Evolutionary conservation across 345 rosid genomes (phyloP).

Genomic region (Populus nigra): DNA sequence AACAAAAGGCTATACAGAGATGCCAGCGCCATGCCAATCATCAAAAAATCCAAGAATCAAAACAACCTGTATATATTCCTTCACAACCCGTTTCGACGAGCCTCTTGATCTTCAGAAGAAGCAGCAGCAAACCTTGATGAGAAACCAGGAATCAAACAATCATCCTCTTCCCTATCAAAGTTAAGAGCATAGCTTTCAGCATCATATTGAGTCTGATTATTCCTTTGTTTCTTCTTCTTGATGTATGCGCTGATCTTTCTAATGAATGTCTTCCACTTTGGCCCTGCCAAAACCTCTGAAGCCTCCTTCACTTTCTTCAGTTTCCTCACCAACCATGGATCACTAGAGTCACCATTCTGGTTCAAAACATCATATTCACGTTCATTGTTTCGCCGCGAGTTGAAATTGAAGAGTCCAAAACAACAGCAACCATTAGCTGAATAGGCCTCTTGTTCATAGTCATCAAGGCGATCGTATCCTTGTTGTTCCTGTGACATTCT

Average conservation of each 20-base stretch:
- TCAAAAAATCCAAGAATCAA: background rate
- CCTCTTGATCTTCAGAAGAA: slow-evolving; percentile 1
- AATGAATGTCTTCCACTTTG: slow-evolving; percentile 51
- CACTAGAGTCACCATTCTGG: slow-evolving; percentile 11
- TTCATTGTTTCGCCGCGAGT: slow-evolving; percentile 10
- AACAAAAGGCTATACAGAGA: background rate
- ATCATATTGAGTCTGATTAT: slow-evolving; percentile 41
- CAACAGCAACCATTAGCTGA: slow-evolving; percentile 33
- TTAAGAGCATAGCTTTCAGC: slow-evolving; percentile 58
- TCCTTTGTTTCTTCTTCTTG: slow-evolving; percentile 13
- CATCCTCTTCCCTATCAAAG: slow-evolving; percentile 44
- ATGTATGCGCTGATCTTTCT: slow-evolving; percentile 41
- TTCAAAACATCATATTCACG: slow-evolving; percentile 14
- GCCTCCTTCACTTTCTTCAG: slow-evolving; percentile 43
- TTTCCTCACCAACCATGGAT: slow-evolving; percentile 35
- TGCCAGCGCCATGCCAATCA: background rate
- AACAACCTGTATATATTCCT: background rate
- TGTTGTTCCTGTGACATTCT: slow-evolving; percentile 26
- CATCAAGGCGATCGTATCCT: slow-evolving; percentile 26
- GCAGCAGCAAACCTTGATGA: slow-evolving; percentile 35
- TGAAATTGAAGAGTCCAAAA: slow-evolving; percentile 33
- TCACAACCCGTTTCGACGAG: background rate
- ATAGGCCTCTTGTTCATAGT: slow-evolving; percentile 7
- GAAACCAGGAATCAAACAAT: slow-evolving; percentile 26
- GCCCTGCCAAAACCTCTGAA: slow-evolving; percentile 51